phyloP scores from a whole-genome alignment of 1,139 yeast species.

The Scheffersomyces segobiensis region DNA sequence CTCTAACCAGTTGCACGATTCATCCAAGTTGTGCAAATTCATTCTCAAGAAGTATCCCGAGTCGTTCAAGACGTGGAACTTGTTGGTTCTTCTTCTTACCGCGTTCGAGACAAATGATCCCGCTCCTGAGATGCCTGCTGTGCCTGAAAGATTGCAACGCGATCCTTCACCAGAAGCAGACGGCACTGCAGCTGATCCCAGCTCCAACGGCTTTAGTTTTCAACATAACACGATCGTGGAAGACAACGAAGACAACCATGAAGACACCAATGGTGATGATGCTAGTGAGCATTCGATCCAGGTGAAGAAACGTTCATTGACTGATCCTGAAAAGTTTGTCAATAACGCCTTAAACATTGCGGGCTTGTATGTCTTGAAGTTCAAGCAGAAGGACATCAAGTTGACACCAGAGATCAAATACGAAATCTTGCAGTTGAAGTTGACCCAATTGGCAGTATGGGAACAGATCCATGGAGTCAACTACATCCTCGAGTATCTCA shows the following conservation, averaged over 20 bases:
- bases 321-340: slow-evolving; percentile 40
- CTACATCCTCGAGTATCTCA: slow-evolving; percentile 62
- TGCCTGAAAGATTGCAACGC: neutral
- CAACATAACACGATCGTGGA: neutral
- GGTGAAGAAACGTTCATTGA: slow-evolving; percentile 2
- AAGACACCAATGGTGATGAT: slow-evolving; percentile 1
- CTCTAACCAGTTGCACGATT: slow-evolving; percentile 24
- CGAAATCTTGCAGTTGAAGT: slow-evolving; percentile 67
- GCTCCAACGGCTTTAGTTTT: slow-evolving; percentile 2
- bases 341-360: slow-evolving; percentile 47
- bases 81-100: slow-evolving; percentile 34
- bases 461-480: slow-evolving; percentile 64
- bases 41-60: slow-evolving; percentile 46
- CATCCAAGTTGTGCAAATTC: slow-evolving; percentile 42
- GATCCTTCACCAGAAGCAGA: neutral
- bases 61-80: slow-evolving; percentile 48
- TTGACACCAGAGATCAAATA: slow-evolving; percentile 44
- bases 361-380: slow-evolving; percentile 36
- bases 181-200: neutral
- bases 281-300: slow-evolving; percentile 2
- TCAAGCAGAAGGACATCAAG: slow-evolving; percentile 27
- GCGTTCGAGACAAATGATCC: slow-evolving; percentile 29
- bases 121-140: slow-evolving; percentile 9
- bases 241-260: neutral
- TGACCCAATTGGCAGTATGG: slow-evolving; percentile 71